These are phyloP conservation scores for Lenzites betulinus DNA, from an alignment of 768 basidiomycete genomes.

Conservation along the genomic window DNA sequence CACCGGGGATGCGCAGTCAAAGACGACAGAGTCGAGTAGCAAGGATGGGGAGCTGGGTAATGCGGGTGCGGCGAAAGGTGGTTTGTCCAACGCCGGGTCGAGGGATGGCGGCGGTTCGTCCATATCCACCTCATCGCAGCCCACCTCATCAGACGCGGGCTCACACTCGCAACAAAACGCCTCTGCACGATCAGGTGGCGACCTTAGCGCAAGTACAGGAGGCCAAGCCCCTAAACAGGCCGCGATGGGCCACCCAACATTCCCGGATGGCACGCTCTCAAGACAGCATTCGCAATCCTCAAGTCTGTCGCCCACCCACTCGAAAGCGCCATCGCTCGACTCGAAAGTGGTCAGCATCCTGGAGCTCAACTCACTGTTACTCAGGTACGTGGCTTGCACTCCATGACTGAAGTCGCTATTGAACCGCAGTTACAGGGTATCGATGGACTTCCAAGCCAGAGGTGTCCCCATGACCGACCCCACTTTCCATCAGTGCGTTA, in stretches of 20 bases:
- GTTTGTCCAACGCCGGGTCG: conserved; percentile 1
- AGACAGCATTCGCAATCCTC: conserved; percentile 12
- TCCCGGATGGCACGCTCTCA: conserved; percentile 2
- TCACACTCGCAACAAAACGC: conserved; percentile 1
- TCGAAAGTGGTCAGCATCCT: conserved; percentile 63
- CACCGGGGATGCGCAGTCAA: conserved; percentile 39
- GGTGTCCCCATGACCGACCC: conserved; percentile 49
- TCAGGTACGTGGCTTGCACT: conserved; percentile 51
- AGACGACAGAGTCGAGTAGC: conserved; percentile 15
- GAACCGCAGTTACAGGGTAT: conserved; percentile 44
- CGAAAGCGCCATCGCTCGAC: conserved; percentile 27
- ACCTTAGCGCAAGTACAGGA: neutral
- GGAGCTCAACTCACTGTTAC: conserved; percentile 67
- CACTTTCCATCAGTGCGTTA: conserved; percentile 57
- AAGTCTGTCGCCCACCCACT: conserved; percentile 12
- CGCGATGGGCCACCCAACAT: conserved; percentile 1
- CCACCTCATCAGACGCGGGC: neutral
- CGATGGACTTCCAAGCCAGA: conserved; percentile 60
- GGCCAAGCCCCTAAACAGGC: neutral
- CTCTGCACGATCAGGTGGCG: neutral
- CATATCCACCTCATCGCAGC: neutral
- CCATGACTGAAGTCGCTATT: neutral
- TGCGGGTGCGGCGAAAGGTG: neutral
- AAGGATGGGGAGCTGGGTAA: neutral
- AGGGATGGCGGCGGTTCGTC: conserved; percentile 3